Base-by-base conservation (phyloP, 2,329 filamentous ascomycete genomes). In the Fusarium ramigenum region DNA sequence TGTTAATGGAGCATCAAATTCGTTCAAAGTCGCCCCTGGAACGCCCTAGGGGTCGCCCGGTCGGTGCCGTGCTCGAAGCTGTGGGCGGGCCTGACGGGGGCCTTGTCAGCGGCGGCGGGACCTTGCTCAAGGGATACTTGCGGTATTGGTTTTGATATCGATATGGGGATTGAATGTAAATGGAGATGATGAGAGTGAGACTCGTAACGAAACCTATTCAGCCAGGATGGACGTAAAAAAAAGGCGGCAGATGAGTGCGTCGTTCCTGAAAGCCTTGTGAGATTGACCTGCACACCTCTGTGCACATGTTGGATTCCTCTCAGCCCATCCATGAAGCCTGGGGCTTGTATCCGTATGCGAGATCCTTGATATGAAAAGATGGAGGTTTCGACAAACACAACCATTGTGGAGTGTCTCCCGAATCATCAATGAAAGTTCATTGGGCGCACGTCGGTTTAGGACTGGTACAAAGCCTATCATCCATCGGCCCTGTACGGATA, bases 21-120 rank as follows among this genome's bases (percentile, higher is more conserved):
- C 59, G 37, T 60, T 63, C 58, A 67, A 42, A 63, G 58, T 71
- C 66, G 70, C 70, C 70, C 70, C 70, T 67, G 65, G 69, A 60
- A 72, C 70, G 65, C 60, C 57, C 60, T 58, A 49, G 53, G 61
- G 62, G 61, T 69, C 65, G 69, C 56, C 70, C 46, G 59, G 64
- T 67, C 44, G 64, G 62, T 67, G 52, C 64, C 62, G 65, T 61
- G 53, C 60, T 60, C 34, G 46, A 53, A 28, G 44, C 46, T 46
- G 63, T 46, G 62, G 42, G 52, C 54, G 53, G 57, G 53, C 57
- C 61, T 42, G 52, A 69, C 44, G 59, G 52, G 50, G 65, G 49
- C 64, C 60, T 44, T 69, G 65, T 62, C 58, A 59, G 69, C 53
- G 39, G 56, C 57, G 52, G 66, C 52, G 39, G 44, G 30, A 40